These are phyloP conservation scores for California macrophylla DNA, from an alignment of 441 rosid genomes.

Conservation along the genomic window DNA sequence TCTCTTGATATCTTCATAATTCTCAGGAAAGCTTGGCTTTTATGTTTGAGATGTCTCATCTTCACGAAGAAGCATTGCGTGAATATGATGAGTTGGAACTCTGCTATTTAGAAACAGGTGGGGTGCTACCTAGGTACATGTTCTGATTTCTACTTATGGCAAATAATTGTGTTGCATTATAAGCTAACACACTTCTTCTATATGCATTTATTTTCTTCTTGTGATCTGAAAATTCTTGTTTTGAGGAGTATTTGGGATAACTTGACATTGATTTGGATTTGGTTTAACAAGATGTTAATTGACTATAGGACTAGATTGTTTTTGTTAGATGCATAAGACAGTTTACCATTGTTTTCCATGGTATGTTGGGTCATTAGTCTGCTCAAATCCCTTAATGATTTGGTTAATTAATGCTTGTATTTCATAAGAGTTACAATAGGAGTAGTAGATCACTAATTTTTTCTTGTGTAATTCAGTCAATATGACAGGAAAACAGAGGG, in stretches of 20 bases:
- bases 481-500: conserved; percentile 60
- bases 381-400: background rate
- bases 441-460: conserved; percentile 16
- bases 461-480: conserved; percentile 46
- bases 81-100: conserved; percentile 96
- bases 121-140: conserved; percentile 6
- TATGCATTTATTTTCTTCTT: background rate
- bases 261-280: background rate
- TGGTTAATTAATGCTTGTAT: background rate
- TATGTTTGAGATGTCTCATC: conserved; percentile 96
- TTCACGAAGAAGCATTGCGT: conserved; percentile 90
- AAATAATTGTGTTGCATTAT: background rate
- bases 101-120: conserved; percentile 96
- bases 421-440: background rate
- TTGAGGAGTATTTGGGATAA: background rate
- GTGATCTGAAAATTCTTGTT: background rate
- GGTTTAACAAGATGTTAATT: background rate
- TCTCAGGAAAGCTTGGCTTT: conserved; percentile 98
- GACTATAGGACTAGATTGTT: background rate
- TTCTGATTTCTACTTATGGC: background rate
- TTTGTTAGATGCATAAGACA: background rate
- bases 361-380: background rate
- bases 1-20: conserved; percentile 16
- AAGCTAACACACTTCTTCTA: background rate
- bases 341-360: background rate